Percentiles rank a stretch among this genome's conserved stretches.
Conservation (phyloP, 306 rosid genomes). For the Astragalus membranaceus region DNA sequence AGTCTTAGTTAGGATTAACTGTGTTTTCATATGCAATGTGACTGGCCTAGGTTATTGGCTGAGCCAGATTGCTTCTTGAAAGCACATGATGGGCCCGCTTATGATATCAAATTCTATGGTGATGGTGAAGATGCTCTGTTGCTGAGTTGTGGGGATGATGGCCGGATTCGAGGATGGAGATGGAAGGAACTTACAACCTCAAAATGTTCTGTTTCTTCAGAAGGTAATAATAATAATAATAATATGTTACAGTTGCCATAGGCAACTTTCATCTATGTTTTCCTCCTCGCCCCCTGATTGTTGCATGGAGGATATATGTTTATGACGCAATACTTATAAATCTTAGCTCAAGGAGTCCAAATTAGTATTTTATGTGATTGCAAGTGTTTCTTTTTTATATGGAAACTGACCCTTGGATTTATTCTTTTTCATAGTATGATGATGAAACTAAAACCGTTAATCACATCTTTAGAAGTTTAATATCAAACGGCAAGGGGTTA, state of each 20-base stretch:
- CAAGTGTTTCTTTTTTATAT: neutral
- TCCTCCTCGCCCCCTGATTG: neutral
- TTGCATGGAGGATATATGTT: neutral
- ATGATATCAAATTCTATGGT: slow-evolving; percentile 78
- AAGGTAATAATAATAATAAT: slow-evolving; percentile 41
- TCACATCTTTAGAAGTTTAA: neutral
- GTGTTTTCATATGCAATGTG: slow-evolving; percentile 24
- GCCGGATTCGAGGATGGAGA: slow-evolving; percentile 82
- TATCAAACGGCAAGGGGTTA: neutral
- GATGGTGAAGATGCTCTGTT: slow-evolving; percentile 52
- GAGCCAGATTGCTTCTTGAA: slow-evolving; percentile 60
- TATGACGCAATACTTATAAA: neutral
- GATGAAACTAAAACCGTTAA: neutral
- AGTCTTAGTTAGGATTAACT: slow-evolving; percentile 4
- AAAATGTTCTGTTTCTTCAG: slow-evolving; percentile 36
- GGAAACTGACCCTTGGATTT: neutral
- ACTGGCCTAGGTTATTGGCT: slow-evolving; percentile 47
- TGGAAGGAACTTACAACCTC: slow-evolving; percentile 59
- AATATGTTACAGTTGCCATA: slow-evolving; percentile 3
- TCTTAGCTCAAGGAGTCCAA: neutral
- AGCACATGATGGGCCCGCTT: slow-evolving; percentile 81
- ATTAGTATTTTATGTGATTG: neutral
- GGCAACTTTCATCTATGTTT: neutral
- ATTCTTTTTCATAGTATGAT: neutral
- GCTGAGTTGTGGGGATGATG: slow-evolving; percentile 95